Conservation (phyloP, 805 yeast species). For the Hanseniaspora taiwanica region DNA sequence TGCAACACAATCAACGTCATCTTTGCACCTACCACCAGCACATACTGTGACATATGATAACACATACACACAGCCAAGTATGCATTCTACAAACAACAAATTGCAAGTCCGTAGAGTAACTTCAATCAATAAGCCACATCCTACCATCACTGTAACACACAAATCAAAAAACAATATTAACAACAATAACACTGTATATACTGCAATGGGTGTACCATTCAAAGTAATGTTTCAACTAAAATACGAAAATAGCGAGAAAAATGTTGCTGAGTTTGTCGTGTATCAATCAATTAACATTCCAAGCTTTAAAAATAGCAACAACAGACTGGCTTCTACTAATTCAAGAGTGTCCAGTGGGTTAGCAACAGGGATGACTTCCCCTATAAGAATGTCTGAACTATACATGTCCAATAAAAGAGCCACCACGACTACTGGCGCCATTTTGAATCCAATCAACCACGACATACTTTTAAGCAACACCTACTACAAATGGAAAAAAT, state of each 20-base stretch:
- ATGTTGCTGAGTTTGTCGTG: not conserved
- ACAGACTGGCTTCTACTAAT: not conserved
- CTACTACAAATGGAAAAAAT: conserved; percentile 15
- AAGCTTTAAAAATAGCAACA: no score
- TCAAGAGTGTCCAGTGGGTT: no score
- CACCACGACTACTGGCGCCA: not conserved
- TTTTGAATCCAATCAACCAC: not conserved
- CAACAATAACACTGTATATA: not conserved
- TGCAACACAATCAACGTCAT: conserved; percentile 6
- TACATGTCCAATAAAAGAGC: not conserved
- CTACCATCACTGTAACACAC: no score
- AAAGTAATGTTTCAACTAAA: not conserved
- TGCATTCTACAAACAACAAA: no score
- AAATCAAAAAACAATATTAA: no score
- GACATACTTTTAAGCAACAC: conserved; percentile 10
- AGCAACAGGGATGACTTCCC: not conserved
- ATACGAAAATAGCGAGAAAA: not conserved
- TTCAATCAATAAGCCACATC: no score
- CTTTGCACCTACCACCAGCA: conserved; percentile 14
- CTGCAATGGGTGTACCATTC: not conserved
- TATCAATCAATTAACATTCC: not conserved
- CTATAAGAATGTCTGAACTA: not conserved
- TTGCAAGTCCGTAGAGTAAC: no score
- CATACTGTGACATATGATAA: conserved; percentile 13
- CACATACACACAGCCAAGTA: conserved; percentile 11